phyloP scores from a whole-genome alignment of 2,329 filamentous ascomycete species.

The Calonectria crousiana region DNA sequence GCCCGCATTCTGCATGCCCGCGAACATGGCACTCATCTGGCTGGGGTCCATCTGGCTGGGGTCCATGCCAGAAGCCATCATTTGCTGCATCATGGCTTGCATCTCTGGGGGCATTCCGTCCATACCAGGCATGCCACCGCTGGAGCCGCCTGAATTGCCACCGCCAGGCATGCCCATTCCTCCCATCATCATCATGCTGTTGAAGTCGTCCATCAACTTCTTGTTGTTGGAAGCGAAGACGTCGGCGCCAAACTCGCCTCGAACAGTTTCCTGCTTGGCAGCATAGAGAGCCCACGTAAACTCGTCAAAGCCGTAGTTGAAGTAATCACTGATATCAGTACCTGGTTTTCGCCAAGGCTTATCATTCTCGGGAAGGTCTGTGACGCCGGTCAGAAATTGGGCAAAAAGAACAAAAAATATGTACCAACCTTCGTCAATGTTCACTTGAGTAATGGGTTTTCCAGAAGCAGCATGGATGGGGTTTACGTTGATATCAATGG shows the following conservation, averaged over 20 bases:
- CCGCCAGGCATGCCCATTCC: slow-evolving; percentile 58
- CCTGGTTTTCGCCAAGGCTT: slow-evolving; percentile 97
- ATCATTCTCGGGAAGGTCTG: slow-evolving; percentile 80
- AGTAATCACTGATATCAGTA: slow-evolving; percentile 95
- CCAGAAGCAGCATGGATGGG: slow-evolving; percentile 84
- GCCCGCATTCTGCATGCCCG: slow-evolving; percentile 65
- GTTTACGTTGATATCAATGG: slow-evolving; percentile 85
- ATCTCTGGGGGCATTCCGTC: slow-evolving; percentile 75
- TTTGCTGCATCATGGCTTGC: slow-evolving; percentile 78
- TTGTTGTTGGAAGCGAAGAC: slow-evolving; percentile 75
- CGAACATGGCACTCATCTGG: slow-evolving; percentile 70
- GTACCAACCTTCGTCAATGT: slow-evolving; percentile 74
- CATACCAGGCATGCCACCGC: slow-evolving; percentile 65
- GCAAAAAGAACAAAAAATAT: no score
- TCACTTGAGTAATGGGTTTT: slow-evolving; percentile 82
- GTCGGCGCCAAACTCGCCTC: slow-evolving; percentile 79
- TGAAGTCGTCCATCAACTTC: slow-evolving; percentile 82
- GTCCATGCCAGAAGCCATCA: slow-evolving; percentile 75
- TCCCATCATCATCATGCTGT: slow-evolving; percentile 76
- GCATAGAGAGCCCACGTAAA: slow-evolving; percentile 98
- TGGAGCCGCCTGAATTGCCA: slow-evolving; percentile 46
- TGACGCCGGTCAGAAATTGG: slow-evolving; percentile 14
- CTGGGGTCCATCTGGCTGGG: slow-evolving; percentile 74
- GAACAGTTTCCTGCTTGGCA: slow-evolving; percentile 84
- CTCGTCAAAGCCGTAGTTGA: slow-evolving; percentile 99